These are phyloP conservation scores for Sarcodon aspratus DNA, from an alignment of 768 basidiomycete genomes.

Conservation along the genomic window DNA sequence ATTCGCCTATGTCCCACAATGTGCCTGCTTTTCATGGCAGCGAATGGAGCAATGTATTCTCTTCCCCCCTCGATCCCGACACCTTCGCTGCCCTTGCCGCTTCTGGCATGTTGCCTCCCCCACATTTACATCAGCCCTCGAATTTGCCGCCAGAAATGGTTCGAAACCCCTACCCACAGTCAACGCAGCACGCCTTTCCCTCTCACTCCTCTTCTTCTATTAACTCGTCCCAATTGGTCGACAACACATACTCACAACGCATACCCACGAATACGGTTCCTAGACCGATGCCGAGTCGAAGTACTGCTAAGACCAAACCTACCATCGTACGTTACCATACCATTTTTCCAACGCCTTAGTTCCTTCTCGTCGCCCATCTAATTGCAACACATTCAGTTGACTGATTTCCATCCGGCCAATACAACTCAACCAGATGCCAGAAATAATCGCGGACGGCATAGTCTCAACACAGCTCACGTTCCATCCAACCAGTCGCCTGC, in stretches of 20 bases:
- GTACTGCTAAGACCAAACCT: neutral
- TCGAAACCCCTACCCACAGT: constrained; percentile 3
- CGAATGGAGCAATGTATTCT: constrained; percentile 50
- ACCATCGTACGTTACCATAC: neutral
- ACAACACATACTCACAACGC: neutral
- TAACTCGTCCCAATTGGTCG: neutral
- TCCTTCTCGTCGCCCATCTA: neutral
- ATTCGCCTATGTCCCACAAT: constrained; percentile 10
- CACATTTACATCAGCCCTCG: constrained; percentile 4
- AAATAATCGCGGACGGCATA: neutral
- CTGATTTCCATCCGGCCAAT: neutral
- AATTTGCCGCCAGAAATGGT: neutral
- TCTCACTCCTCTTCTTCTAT: neutral
- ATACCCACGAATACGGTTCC: neutral
- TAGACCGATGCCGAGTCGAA: neutral
- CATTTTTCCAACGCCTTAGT: neutral
- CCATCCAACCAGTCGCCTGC: constrained; percentile 9
- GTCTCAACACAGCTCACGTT: neutral
- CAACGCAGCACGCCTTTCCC: constrained; percentile 9
- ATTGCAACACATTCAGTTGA: neutral
- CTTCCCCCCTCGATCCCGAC: constrained; percentile 48
- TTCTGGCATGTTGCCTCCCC: constrained; percentile 41
- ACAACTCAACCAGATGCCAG: neutral
- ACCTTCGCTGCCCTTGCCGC: constrained; percentile 52
- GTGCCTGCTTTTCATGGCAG: constrained; percentile 15